Evolutionary conservation across 148 eudicot species (phyloP).

Genomic region (Spergularia bocconei): DNA sequence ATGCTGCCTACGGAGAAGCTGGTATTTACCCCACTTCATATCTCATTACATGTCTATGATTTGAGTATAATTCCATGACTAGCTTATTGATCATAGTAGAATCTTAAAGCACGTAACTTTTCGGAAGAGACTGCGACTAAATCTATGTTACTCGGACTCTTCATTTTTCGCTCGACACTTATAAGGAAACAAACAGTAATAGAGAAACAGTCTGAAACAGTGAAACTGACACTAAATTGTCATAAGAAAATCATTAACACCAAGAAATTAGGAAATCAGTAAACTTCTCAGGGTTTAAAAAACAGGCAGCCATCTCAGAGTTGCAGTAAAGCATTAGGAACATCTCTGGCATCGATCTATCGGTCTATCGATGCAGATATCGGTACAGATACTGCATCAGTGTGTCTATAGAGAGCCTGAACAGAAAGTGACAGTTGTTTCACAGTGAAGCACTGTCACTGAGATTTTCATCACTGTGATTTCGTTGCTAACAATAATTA

Average conservation of each 20-base stretch:
- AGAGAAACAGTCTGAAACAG: neutral
- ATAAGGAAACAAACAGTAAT: neutral
- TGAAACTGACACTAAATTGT: neutral
- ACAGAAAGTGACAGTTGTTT: neutral
- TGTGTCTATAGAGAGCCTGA: too few species aligned
- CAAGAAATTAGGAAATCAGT: neutral
- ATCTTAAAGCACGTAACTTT: neutral
- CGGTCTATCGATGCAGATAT: too few species aligned
- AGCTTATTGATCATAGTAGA: too few species aligned
- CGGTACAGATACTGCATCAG: too few species aligned
- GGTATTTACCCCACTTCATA: conserved; percentile 37
- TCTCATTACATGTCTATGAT: neutral
- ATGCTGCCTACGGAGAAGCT: conserved; percentile 96
- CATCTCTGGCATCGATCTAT: too few species aligned
- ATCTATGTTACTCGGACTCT: neutral
- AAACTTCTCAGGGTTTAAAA: neutral
- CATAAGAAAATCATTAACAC: neutral
- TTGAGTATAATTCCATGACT: neutral
- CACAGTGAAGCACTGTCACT: neutral
- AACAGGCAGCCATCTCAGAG: too few species aligned
- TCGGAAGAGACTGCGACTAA: neutral
- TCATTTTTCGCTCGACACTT: neutral
- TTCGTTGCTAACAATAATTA: neutral
- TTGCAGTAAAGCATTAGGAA: too few species aligned
- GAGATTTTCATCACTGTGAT: neutral